Conservation (phyloP, 768 basidiomycete species). For the Leccinum obscurum region DNA sequence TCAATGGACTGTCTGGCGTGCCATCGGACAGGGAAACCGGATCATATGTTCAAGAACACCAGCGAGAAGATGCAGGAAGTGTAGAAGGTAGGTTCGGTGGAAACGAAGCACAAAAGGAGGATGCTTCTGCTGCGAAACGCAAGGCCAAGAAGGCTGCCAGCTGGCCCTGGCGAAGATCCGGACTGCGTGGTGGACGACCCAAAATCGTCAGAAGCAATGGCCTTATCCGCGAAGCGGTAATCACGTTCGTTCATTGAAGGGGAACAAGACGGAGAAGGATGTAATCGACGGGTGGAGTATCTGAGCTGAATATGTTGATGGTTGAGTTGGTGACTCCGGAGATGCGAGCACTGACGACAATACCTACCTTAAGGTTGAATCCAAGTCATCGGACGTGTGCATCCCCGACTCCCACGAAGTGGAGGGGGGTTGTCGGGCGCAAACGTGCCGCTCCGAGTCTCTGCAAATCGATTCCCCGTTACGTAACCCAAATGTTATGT, state of each 20-base stretch:
- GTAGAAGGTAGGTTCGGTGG: conserved; percentile 86
- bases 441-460: too few relatives aligned
- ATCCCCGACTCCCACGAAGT: too few relatives aligned
- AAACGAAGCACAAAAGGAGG: conserved; percentile 40
- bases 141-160: conserved; percentile 57
- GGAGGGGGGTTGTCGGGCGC: too few relatives aligned
- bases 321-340: conserved; percentile 40
- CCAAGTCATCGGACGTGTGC: too few relatives aligned
- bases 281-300: conserved; percentile 45
- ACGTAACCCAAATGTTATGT: too few relatives aligned
- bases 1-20: conserved; percentile 31
- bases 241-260: conserved; percentile 68
- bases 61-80: conserved; percentile 85
- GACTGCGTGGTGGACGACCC: conserved; percentile 45
- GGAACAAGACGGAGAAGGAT: conserved; percentile 45
- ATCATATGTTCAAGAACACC: conserved; percentile 90
- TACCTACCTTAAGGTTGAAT: too few relatives aligned
- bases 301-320: conserved; percentile 60
- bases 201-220: conserved; percentile 70
- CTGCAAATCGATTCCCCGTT: too few relatives aligned
- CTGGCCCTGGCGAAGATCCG: conserved; percentile 43
- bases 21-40: conserved; percentile 47
- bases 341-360: not conserved
- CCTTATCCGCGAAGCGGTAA: conserved; percentile 72
- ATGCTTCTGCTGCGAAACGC: conserved; percentile 43